Evolutionary conservation across 345 rosid species (phyloP), one percentile per base, ranked within the genome.

Genomic region (Ceriops decandra): DNA sequence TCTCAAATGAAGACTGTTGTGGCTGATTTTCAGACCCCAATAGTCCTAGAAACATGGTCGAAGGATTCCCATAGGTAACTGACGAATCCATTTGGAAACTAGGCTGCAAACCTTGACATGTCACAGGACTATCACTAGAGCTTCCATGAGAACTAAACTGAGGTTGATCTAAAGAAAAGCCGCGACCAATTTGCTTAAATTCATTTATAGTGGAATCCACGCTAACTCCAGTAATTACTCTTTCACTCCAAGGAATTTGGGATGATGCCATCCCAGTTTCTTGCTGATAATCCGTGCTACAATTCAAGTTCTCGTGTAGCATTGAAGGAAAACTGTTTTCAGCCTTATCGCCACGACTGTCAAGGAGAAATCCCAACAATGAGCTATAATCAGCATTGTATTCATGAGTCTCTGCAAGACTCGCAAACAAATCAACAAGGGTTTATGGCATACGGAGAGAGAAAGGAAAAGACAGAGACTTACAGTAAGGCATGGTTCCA

Each of bases 401-500:
- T 38, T 9, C 15, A 49, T n/a, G 26, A 53, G 2, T 26, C 5
- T 53, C 22, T n/a, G 6, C 30, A 54, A 22, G 59, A 54, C 36
- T 33, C 36, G 10, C 36, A 33, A 7, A 33, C 9, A 33, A 33
- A 33, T 33, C 36, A 33, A 33, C 9, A 33, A 33, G 36, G 36
- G 9, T 33, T 33, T 33, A 7, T 33, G 36, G 36, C 36, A 33
- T 33, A 33, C 9, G 36, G 46, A 27, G 52, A 31, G 20, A 63
- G n/a, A 4, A 7, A 9, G 27, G 36, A 33, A 33, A 33, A 21
- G 52, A 20, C 46, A 16, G 5, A 19, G 5, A 79, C 86, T 90
- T 75, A 95, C 99, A 90, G 70, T 67, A 91, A 79, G 22, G 90
- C 68, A 66, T 86, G 96, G 68, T 87, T 88, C 99, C 99, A 95